Evolutionary conservation across 352 stramenopile species (phyloP), one percentile per base, ranked within the genome.

Genomic region (Pythium volutum): DNA sequence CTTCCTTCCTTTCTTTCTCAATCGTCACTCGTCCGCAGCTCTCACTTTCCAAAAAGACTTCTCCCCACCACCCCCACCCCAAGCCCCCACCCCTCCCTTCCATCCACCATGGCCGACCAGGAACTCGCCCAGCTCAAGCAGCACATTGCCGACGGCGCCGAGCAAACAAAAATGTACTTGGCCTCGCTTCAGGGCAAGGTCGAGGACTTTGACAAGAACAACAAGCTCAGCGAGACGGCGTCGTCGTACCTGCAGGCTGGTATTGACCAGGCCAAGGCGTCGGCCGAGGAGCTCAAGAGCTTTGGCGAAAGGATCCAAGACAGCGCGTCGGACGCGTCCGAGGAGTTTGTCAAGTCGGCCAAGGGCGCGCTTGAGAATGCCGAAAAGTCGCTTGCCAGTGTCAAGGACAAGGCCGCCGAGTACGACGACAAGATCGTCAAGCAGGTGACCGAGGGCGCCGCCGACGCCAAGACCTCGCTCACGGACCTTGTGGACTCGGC

Each of bases 111-210:
- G 48, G 43, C 62, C 3, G 49, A 65, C 16, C 33, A 67, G 57
- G 67, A 86, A 49, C 62, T 89, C 29, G 68, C 81, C 52, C 83
- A 87, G 69, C 71, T 91, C 33, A 77, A 89, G 67, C 60, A 81
- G 62, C 78, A 87, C 69, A 85, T 91, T 59, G 66, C 83, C 46
- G 75, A 86, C 60, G 78, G 82, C 55, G 71, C 79, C 15, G 73
- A 88, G 56, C 77, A 89, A 65, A 88, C 82, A 64, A 88, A 88
- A 69, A 79, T 76, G 62, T 89, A 91, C 53, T 62, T 89, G 38
- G 70, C 68, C 23, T 76, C 69, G 62, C 51, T 75, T 36, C 57
- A 66, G 60, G 55, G 52, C 42, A 65, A 70, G 50, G 29, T 75
- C 48, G 20, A 25, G 5, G 62, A 87, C 55, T 91, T 88, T 57